Conservation (phyloP, 371 early-diverging fungal species). For the Actinomucor elegans region DNA sequence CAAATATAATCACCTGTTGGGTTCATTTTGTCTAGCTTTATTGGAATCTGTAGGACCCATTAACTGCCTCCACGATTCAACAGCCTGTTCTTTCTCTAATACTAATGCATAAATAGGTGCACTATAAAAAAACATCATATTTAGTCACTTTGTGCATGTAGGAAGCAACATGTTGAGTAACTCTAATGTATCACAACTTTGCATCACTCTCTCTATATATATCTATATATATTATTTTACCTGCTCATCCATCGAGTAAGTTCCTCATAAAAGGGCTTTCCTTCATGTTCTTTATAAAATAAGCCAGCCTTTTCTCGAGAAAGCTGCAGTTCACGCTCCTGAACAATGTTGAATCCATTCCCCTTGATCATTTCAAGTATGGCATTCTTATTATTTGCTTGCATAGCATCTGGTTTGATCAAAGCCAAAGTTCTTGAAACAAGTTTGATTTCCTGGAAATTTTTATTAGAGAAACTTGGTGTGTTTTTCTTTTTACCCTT, state of each 20-base stretch:
- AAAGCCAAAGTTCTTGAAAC: slow-evolving; percentile 33
- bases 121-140: slow-evolving; percentile 37
- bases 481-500: not conserved
- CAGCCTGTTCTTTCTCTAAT: slow-evolving; percentile 63
- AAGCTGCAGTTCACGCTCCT: slow-evolving; percentile 55
- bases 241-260: slow-evolving; percentile 74
- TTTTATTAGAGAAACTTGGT: not conserved
- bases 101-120: slow-evolving; percentile 68
- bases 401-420: slow-evolving; percentile 41
- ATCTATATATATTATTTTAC: slow-evolving; percentile 42
- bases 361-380: slow-evolving; percentile 56
- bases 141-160: not conserved
- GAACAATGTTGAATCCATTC: slow-evolving; percentile 61
- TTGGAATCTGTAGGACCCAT: slow-evolving; percentile 79
- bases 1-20: slow-evolving; percentile 36
- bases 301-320: slow-evolving; percentile 48
- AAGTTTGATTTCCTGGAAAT: too few relatives aligned
- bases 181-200: not conserved
- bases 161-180: not conserved
- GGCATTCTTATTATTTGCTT: slow-evolving; percentile 47
- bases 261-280: slow-evolving; percentile 66
- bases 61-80: slow-evolving; percentile 67
- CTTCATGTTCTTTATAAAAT: slow-evolving; percentile 76
- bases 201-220: slow-evolving; percentile 8
- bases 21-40: slow-evolving; percentile 62